These are phyloP conservation scores for Opeltia flavorubescens DNA, from an alignment of 495 filamentous ascomycete species.

Conservation along the genomic window DNA sequence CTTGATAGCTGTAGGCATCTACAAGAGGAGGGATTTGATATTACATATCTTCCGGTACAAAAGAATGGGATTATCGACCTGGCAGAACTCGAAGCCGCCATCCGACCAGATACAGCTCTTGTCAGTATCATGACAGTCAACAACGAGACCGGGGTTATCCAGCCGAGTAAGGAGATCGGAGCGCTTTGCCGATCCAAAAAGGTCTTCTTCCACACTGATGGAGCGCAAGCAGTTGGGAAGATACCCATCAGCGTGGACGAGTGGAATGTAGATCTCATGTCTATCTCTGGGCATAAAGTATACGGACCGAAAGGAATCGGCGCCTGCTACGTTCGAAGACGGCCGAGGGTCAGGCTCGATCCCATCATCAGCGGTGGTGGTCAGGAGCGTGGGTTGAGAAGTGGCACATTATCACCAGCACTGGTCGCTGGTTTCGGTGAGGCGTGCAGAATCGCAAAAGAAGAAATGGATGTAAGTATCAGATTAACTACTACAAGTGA, in stretches of 20 bases:
- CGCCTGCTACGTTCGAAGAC: slow-evolving; percentile 84
- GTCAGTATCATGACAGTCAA: slow-evolving; percentile 99
- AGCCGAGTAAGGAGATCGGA: slow-evolving; percentile 87
- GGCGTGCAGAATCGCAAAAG: slow-evolving; percentile 77
- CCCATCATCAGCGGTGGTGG: slow-evolving; percentile 94
- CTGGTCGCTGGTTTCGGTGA: slow-evolving; percentile 88
- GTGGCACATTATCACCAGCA: slow-evolving; percentile 82
- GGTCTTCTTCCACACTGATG: slow-evolving; percentile 98
- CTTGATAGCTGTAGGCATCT: slow-evolving; percentile 92
- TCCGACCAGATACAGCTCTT: slow-evolving; percentile 77
- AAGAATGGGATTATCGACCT: slow-evolving; percentile 71
- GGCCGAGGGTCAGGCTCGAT: slow-evolving; percentile 85
- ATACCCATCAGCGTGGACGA: slow-evolving; percentile 93
- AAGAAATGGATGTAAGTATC: slow-evolving; percentile 71
- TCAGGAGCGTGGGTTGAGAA: slow-evolving; percentile 86
- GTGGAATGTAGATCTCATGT: slow-evolving; percentile 96
- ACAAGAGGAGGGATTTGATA: slow-evolving; percentile 89
- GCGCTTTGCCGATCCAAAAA: slow-evolving; percentile 82
- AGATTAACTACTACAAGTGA: not conserved
- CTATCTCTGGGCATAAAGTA: slow-evolving; percentile 97
- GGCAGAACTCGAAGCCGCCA: slow-evolving; percentile 75
- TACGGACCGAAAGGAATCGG: slow-evolving; percentile 97
- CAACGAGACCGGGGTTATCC: slow-evolving; percentile 97
- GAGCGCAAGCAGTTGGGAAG: slow-evolving; percentile 91
- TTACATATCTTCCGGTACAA: slow-evolving; percentile 89